Conservation (phyloP, 2,329 filamentous ascomycete species). For the Microcyclospora pomicola region DNA sequence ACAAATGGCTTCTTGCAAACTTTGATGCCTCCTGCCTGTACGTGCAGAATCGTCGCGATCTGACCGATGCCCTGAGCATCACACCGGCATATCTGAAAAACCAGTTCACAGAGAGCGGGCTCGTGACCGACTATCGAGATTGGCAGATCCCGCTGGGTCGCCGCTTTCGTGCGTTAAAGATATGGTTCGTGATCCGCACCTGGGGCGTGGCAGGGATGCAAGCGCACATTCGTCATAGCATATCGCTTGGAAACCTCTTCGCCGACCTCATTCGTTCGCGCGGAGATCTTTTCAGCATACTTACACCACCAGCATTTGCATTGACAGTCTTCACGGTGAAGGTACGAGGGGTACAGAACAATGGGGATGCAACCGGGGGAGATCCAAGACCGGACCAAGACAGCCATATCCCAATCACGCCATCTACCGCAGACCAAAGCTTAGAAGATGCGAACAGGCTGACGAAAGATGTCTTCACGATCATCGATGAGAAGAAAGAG, state of each 20-base stretch:
- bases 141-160: conserved; percentile 93
- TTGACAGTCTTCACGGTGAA: conserved; percentile 62
- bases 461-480: conserved; percentile 63
- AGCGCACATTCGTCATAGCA: conserved; percentile 54
- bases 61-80: conserved; percentile 68
- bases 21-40: conserved; percentile 77
- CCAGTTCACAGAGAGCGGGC: conserved; percentile 60
- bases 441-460: conserved; percentile 46
- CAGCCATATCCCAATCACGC: conserved; percentile 10
- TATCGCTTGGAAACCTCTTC: conserved; percentile 59
- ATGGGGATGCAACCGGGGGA: conserved; percentile 1
- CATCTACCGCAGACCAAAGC: conserved; percentile 22
- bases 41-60: conserved; percentile 57
- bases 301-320: conserved; percentile 62
- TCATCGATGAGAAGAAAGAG: conserved; percentile 57
- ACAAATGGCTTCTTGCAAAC: conserved; percentile 93
- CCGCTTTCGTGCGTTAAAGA: conserved; percentile 76
- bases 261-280: conserved; percentile 44
- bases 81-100: conserved; percentile 74
- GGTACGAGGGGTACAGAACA: background rate
- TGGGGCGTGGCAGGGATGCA: conserved; percentile 69
- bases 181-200: conserved; percentile 83
- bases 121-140: conserved; percentile 90
- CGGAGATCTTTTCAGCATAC: conserved; percentile 58
- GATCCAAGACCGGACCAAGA: conserved; percentile 19